Conservation (phyloP, 768 basidiomycete species). For the Lactarius sanguifluus region DNA sequence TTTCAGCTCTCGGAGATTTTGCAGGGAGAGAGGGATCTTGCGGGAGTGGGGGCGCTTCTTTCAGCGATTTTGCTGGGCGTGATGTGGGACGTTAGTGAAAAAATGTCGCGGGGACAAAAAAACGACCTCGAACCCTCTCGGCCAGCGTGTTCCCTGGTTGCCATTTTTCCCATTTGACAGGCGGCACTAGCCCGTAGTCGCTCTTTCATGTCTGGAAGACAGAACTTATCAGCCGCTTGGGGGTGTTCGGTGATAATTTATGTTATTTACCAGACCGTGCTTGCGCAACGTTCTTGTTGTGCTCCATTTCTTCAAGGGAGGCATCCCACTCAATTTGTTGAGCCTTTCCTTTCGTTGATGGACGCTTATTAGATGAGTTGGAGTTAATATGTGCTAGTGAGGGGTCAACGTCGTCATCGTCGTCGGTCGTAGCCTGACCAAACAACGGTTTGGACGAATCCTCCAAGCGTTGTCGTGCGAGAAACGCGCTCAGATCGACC, state of each 20-base stretch:
- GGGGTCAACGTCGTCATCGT: slow-evolving; percentile 59
- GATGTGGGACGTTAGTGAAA: slow-evolving; percentile 3
- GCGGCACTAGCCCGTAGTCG: slow-evolving; percentile 35
- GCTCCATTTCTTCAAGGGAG: slow-evolving; percentile 59
- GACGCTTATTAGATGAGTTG: slow-evolving; percentile 13
- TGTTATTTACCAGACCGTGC: slow-evolving; percentile 62
- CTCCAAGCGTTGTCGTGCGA: slow-evolving; percentile 59
- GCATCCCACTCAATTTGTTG: slow-evolving; percentile 68
- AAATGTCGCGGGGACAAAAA: background rate
- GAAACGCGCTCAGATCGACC: slow-evolving; percentile 65
- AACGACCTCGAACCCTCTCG: slow-evolving; percentile 3
- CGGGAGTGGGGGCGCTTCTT: slow-evolving; percentile 58
- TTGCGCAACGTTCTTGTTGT: slow-evolving; percentile 72
- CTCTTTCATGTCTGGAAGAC: slow-evolving; percentile 35
- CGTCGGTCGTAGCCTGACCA: slow-evolving; percentile 36
- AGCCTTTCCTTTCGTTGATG: slow-evolving; percentile 60
- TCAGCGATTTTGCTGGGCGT: slow-evolving; percentile 34
- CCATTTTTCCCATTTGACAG: slow-evolving; percentile 30
- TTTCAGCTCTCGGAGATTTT: slow-evolving; percentile 51
- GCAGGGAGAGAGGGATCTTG: slow-evolving; percentile 36
- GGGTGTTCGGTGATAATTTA: background rate
- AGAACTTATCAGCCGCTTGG: background rate
- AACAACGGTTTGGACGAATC: slow-evolving; percentile 33
- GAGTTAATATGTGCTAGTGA: slow-evolving; percentile 54
- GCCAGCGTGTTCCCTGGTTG: slow-evolving; percentile 24